Percentiles rank a stretch among this genome's conserved stretches.
These are phyloP conservation scores for Rhododendron simsii DNA, from an alignment of 148 eudicot species.

Conservation along the genomic window DNA sequence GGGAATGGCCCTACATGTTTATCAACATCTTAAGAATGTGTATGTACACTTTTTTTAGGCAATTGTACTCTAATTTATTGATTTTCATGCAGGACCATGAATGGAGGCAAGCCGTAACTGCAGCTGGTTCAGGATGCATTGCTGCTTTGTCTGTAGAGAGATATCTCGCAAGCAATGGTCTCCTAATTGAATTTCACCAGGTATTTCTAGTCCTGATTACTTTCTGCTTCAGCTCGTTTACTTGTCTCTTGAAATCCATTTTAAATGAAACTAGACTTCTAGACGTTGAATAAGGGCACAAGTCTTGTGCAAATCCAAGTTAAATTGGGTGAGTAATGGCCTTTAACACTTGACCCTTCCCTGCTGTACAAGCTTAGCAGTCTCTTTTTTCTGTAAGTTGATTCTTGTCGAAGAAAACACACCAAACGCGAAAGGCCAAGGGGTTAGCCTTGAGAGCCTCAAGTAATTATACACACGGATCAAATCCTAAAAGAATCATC, in stretches of 20 bases:
- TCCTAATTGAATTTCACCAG: slow-evolving; percentile 97
- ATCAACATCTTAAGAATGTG: neutral
- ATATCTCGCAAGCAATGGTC: slow-evolving; percentile 79
- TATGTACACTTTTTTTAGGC: neutral
- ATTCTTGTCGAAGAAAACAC: neutral
- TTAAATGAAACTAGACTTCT: neutral
- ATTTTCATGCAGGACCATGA: slow-evolving; percentile 63
- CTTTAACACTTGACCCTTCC: neutral
- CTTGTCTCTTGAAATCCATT: neutral
- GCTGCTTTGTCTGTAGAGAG: slow-evolving; percentile 98
- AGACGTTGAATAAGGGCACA: neutral
- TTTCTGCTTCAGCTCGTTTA: neutral
- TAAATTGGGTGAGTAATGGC: neutral
- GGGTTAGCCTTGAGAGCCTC: neutral
- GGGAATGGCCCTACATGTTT: neutral
- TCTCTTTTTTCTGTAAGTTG: neutral
- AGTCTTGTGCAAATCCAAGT: neutral
- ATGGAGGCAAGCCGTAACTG: slow-evolving; percentile 98
- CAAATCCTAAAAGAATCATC: neutral
- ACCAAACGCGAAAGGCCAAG: neutral
- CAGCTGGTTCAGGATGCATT: slow-evolving; percentile 98
- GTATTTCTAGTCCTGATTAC: slow-evolving; percentile 25
- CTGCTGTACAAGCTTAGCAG: neutral
- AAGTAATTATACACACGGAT: neutral
- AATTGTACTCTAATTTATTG: neutral